These are phyloP conservation scores for Skeletonema menzelii DNA, from an alignment of 108 stramenopile genomes.

Conservation along the genomic window DNA sequence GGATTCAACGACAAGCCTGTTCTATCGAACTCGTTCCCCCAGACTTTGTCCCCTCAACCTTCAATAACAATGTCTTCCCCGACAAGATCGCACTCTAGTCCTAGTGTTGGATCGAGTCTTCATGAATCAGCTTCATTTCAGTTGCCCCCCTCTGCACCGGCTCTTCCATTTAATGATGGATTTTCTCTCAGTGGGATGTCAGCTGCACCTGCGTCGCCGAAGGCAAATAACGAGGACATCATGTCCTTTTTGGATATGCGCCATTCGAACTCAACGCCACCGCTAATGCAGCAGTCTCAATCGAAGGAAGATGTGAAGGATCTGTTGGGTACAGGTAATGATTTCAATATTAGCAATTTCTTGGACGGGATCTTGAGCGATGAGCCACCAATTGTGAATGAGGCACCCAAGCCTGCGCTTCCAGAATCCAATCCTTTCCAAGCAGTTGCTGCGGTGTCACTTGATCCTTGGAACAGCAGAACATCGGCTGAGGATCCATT, in stretches of 20 bases:
- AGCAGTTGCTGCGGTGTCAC: conserved; percentile 24
- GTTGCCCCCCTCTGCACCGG: neutral
- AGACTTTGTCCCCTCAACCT: conserved; percentile 15
- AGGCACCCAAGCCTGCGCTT: neutral
- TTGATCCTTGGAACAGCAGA: conserved; percentile 45
- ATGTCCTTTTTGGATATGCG: conserved; percentile 4
- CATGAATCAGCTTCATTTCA: conserved; percentile 5
- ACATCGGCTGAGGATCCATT: conserved; percentile 19
- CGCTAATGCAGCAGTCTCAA: neutral
- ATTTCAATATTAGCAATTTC: conserved; percentile 43
- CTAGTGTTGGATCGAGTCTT: neutral
- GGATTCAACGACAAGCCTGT: conserved; percentile 27
- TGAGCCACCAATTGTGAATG: conserved; percentile 1
- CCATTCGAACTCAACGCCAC: neutral
- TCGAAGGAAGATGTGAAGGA: conserved; percentile 21
- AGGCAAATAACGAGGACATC: neutral
- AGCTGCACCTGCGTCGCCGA: neutral
- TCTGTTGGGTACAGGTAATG: conserved; percentile 26
- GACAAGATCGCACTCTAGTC: conserved; percentile 5
- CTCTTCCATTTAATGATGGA: neutral
- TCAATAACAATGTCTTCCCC: conserved; percentile 18
- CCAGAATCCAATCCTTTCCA: conserved; percentile 16
- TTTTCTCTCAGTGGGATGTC: neutral
- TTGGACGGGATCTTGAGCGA: conserved; percentile 41
- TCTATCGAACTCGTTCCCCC: conserved; percentile 17